Base-by-base conservation (phyloP, 495 filamentous ascomycete species). In the Tuber melanosporum region DNA sequence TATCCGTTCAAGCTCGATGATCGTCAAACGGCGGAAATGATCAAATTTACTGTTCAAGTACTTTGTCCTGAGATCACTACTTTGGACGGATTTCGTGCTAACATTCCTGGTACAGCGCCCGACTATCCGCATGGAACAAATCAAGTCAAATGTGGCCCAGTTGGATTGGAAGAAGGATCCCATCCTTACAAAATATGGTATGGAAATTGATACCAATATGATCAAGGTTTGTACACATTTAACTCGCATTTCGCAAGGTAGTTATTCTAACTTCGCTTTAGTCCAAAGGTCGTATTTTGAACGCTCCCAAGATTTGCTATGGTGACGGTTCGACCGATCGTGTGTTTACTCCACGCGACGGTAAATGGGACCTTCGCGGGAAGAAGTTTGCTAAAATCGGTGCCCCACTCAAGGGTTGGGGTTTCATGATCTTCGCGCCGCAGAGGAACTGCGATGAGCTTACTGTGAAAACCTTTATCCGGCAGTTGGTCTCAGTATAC, bases 321-420 rank as follows among this genome's bases (percentile, higher is more conserved):
- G 87, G 82, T 4, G 86, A 86, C 44, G 80, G 84, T 47, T 81
- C 78, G 32, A 46, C 74, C 1, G 76, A 79, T 4, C 47, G 44
- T 10, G 71, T 79, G 14, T 79, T 79, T 26, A 66, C 71, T 32
- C 79, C 79, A 0, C 44, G 44, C 26, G 79, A 79, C 32, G 95
- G 94, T 39, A 91, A 92, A 17, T 99, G 95, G 95, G 92, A 95
- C 83, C 87, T 98, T 36, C 90, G 92, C 22, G 90, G 90, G 45
- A 91, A 91, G 82, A 92, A 91, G 76, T 98, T 98, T 81, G 82
- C 88, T 0, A 93, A 96, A 84, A 78, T 84, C 6, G 70, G 75
- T 0, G 74, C 82, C 12, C 86, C 87, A 0, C 87, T 98, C 17
- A 86, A 86, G 66, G 86, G 86, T 15, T 99, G 95, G 94, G 91